Conservation (phyloP, 2,329 filamentous ascomycete species). For the Triangularia verruculosa region DNA sequence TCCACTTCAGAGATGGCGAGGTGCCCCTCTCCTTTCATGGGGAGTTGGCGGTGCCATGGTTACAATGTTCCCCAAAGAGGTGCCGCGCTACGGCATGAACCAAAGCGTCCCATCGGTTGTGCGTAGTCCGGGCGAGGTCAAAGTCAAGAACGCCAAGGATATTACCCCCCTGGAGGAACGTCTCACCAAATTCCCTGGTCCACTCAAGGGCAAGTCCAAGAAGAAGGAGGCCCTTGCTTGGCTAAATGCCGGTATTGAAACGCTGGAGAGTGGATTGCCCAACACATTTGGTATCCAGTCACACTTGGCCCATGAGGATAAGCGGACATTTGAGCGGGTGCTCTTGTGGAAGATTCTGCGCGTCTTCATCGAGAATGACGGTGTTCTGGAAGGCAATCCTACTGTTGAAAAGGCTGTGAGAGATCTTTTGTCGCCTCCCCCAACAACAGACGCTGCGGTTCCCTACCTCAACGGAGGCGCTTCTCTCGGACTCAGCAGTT, state of each 20-base stretch:
- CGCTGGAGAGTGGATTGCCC: slow-evolving; percentile 60
- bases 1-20: slow-evolving; percentile 84
- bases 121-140: slow-evolving; percentile 77
- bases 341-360: slow-evolving; percentile 85
- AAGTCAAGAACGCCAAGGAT: slow-evolving; percentile 71
- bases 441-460: slow-evolving; percentile 30
- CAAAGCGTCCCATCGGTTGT: slow-evolving; percentile 73
- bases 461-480: slow-evolving; percentile 29
- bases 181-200: slow-evolving; percentile 81
- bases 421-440: slow-evolving; percentile 65
- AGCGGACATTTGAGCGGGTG: slow-evolving; percentile 73
- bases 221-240: slow-evolving; percentile 90
- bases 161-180: slow-evolving; percentile 68
- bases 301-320: slow-evolving; percentile 58
- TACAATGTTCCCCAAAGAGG: slow-evolving; percentile 82
- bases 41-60: slow-evolving; percentile 80
- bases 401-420: slow-evolving; percentile 72
- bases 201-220: slow-evolving; percentile 83
- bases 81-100: slow-evolving; percentile 79
- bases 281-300: slow-evolving; percentile 49
- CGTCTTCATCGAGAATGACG: slow-evolving; percentile 82
- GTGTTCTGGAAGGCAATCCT: slow-evolving; percentile 69
- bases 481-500: slow-evolving; percentile 16
- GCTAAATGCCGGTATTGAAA: slow-evolving; percentile 73
- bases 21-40: slow-evolving; percentile 82